Evolutionary conservation across 495 filamentous ascomycete genomes (phyloP), one percentile per base, ranked within the genome.

Genomic region (Elaphomyces granulatus): DNA sequence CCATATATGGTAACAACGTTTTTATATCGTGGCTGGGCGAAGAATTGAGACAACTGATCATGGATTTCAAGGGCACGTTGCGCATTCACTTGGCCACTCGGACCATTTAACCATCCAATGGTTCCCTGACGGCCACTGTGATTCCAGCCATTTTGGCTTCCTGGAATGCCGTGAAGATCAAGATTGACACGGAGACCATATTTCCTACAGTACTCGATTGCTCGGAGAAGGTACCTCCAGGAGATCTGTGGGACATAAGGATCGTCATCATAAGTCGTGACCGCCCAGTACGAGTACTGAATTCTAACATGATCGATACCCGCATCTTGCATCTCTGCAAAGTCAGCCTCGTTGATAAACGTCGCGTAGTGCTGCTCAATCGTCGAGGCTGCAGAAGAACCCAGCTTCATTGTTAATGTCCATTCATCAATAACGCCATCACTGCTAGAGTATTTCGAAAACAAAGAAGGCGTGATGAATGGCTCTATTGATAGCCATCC

Each of bases 301-400:
- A 99, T 93, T 36, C 92, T 81, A 8, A 99, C 81, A 56, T 99
- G 90, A 56, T 99, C 92, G 9, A 99, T 76, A 1, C 90, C 92
- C 2, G 92, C 92, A 17, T 77, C 78, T 21, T 70, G 70, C 43
- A 99, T 96, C 20, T 87, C 80, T 16, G 66, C 66, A 54, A 96
- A 92, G 17, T 84, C 86, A 37, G 78, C 63, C 50, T 90, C 83
- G 0, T 71, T 82, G 17, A 94, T 75, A 54, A 94, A 96, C 3
- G 71, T 72, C 2, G 87, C 75, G 55, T 99, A 96, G 58, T 99
- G 92, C 49, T 81, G 72, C 49, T 99, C 92, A 7, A 96, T 65
- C 0, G 67, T 80, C 6, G 61, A 54, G 10, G 78, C 71, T 14
- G 70, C 68, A 0, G 51, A 50, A 4, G 71, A 54, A 0, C 85